Conservation (phyloP, 306 rosid species). For the Castanospermum australe region DNA sequence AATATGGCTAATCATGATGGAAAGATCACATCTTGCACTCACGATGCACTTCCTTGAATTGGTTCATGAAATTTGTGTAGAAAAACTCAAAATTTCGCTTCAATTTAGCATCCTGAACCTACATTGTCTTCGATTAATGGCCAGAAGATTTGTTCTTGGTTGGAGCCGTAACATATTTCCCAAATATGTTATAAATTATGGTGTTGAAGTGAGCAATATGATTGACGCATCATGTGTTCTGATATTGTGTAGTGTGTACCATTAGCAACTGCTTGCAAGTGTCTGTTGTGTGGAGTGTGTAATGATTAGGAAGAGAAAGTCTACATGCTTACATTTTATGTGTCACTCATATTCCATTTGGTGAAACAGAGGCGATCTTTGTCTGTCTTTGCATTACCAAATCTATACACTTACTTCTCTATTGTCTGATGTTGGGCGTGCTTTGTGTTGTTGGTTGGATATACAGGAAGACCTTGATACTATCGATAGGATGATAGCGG, state of each 20-base stretch:
- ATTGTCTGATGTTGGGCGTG: background rate
- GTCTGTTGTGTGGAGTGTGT: background rate
- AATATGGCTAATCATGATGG: background rate
- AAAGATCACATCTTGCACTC: background rate
- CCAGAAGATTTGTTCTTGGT: background rate
- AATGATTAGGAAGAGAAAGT: background rate
- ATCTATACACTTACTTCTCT: background rate
- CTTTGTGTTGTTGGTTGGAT: conserved; percentile 24
- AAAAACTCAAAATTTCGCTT: background rate
- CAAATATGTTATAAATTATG: background rate
- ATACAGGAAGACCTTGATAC: conserved; percentile 68
- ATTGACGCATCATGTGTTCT: background rate
- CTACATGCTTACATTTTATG: background rate
- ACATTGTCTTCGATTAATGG: background rate
- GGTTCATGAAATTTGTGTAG: background rate
- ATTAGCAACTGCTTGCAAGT: too few relatives aligned
- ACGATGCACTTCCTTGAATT: background rate
- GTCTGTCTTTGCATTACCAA: background rate
- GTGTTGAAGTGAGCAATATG: background rate
- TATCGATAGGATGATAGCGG: conserved; percentile 57
- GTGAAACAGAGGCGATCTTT: background rate
- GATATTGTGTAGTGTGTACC: too few relatives aligned
- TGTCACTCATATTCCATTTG: background rate
- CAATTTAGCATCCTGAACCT: background rate
- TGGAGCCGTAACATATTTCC: background rate